phyloP scores from a whole-genome alignment of 495 filamentous ascomycete species.

The Lentithecium fluviatile region DNA sequence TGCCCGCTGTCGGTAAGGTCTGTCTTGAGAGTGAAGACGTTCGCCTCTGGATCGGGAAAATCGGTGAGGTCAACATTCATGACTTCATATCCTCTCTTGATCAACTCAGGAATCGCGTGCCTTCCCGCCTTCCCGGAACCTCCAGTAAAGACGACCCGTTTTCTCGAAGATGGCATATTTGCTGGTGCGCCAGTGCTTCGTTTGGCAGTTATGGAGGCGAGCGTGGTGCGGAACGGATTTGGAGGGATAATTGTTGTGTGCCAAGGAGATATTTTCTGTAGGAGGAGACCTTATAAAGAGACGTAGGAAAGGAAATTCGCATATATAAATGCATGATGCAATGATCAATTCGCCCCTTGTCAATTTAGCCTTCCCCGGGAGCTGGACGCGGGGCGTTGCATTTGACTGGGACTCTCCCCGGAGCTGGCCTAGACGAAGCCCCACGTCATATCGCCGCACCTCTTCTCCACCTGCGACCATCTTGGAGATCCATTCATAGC shows the following conservation, averaged over 20 bases:
- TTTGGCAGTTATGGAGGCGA: no score
- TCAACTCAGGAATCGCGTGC: slow-evolving; percentile 56
- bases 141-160: slow-evolving; percentile 57
- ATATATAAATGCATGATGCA: no score
- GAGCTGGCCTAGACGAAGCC: background rate
- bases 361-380: background rate
- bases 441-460: slow-evolving; percentile 23
- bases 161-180: slow-evolving; percentile 33
- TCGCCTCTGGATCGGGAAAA: slow-evolving; percentile 40
- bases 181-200: background rate
- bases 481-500: background rate
- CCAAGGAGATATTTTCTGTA: no score
- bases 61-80: slow-evolving; percentile 60
- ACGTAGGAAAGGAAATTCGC: background rate
- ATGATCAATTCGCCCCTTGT: no score
- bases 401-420: background rate
- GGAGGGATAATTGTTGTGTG: no score
- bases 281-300: background rate
- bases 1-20: slow-evolving; percentile 60
- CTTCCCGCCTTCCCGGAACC: slow-evolving; percentile 61
- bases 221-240: no score
- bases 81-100: slow-evolving; percentile 53
- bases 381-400: background rate
- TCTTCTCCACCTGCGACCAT: background rate
- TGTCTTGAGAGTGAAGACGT: slow-evolving; percentile 57